Base-by-base conservation (phyloP, 108 stramenopile species). In the Cyclotella kingstonii region DNA sequence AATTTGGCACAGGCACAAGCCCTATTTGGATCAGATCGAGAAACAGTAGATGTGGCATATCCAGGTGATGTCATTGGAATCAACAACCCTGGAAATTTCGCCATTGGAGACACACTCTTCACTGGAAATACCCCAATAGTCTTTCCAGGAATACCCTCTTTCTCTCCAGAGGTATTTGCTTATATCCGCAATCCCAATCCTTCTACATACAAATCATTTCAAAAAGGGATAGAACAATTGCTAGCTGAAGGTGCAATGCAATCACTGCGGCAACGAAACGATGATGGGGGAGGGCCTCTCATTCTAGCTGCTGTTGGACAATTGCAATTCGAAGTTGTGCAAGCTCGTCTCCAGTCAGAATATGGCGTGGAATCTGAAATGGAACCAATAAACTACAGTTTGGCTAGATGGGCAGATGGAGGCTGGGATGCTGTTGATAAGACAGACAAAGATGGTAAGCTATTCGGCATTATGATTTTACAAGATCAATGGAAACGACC, bases 21-120 rank as follows among this genome's bases (percentile, higher is more conserved):
- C 45, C 56, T 97, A 19, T 97, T 97, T 77, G 97, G 94, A 35
- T 84, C 86, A 21, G 94, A 93, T 63, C 84, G 94, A 9, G 85
- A 90, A 61, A 76, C 86, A 5, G 80, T 97, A 3, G 89, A 93
- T 22, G 66, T 82, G 44, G 97, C 97, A 17, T 97, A 85, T 76
- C 97, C 97, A 7, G 97, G 96, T 6, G 95, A 97, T 60, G 90
- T 97, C 25, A 95, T 97, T 65, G 97, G 97, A 23, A 91, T 97
- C 55, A 96, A 97, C 77, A 97, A 97, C 66, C 96, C 95, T 4
- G 95, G 95, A 34, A 81, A 81, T 50, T 93, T 92, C 76, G 86
- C 86, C 19, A 93, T 93, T 57, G 90, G 91, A 14, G 94, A 93
- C 50, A 90, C 94, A 5, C 65, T 95, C 12, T 90, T 68, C 45